Percentiles rank a stretch among this genome's conserved stretches.
Conservation (phyloP, 2,329 filamentous ascomycete genomes). For the Fusarium chuoi region DNA sequence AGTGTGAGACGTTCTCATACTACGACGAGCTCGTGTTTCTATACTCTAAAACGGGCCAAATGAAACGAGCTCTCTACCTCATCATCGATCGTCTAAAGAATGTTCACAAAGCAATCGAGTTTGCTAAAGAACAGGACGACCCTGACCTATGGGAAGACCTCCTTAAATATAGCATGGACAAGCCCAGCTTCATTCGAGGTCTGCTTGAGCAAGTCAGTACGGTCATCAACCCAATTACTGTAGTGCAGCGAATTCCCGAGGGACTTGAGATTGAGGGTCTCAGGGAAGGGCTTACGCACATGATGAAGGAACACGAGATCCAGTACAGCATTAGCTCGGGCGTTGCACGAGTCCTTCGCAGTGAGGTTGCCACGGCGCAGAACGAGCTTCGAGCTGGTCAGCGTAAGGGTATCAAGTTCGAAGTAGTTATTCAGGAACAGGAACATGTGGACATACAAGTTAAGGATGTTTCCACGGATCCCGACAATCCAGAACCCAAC, state of each 20-base stretch:
- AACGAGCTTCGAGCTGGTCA: conserved; percentile 82
- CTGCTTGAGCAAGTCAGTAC: conserved; percentile 94
- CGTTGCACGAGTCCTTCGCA: conserved; percentile 84
- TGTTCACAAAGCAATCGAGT: conserved; percentile 91
- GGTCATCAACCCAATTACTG: conserved; percentile 88
- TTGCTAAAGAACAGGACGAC: conserved; percentile 93
- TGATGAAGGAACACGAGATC: conserved; percentile 96
- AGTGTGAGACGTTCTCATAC: conserved; percentile 84
- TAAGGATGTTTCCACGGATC: conserved; percentile 51
- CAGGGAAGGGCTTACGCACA: conserved; percentile 85
- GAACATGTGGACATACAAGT: conserved; percentile 57
- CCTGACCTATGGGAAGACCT: conserved; percentile 95
- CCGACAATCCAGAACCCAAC: conserved; percentile 35
- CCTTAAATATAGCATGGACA: conserved; percentile 96
- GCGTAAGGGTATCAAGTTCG: conserved; percentile 88
- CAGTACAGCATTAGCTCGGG: conserved; percentile 92
- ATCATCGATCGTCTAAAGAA: conserved; percentile 95
- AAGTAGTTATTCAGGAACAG: conserved; percentile 65
- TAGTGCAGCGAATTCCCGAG: conserved; percentile 91
- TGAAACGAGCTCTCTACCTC: conserved; percentile 88
- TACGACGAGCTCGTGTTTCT: conserved; percentile 95
- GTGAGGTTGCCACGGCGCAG: conserved; percentile 89
- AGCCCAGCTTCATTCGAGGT: conserved; percentile 91
- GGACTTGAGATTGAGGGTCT: conserved; percentile 93
- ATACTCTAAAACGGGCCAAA: conserved; percentile 93